Evolutionary conservation across 495 filamentous ascomycete species (phyloP).

Genomic region (Podospora bellae-mahoneyi): DNA sequence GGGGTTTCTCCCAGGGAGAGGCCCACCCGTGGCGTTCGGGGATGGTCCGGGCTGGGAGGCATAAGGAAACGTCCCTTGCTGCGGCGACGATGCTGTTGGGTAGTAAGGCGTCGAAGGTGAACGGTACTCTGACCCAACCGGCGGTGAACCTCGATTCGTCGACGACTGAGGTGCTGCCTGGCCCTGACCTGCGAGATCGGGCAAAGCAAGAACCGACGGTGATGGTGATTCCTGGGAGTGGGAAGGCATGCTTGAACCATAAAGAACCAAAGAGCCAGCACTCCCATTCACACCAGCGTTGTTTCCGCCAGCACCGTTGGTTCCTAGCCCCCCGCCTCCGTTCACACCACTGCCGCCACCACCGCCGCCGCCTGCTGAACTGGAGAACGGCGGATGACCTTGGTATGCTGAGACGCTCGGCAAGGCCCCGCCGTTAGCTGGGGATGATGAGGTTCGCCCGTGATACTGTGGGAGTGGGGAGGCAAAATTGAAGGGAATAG

Average conservation of each 20-base stretch:
- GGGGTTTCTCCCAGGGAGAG: conserved; percentile 22
- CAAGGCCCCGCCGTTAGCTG: conserved; percentile 30
- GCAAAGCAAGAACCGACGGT: conserved; percentile 16
- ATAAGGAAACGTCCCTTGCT: conserved; percentile 57
- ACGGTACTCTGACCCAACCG: background rate
- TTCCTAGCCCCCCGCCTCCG: conserved; percentile 3
- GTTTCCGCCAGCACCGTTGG: conserved; percentile 22
- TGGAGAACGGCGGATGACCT: conserved; percentile 31
- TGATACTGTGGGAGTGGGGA: conserved; percentile 19
- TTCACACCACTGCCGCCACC: too few species aligned
- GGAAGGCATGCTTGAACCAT: conserved; percentile 16
- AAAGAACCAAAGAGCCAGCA: conserved; percentile 17
- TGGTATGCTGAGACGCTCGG: conserved; percentile 31
- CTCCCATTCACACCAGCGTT: conserved; percentile 3
- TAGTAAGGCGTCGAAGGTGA: conserved; percentile 30
- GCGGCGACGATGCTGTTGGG: conserved; percentile 60
- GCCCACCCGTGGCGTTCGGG: conserved; percentile 4
- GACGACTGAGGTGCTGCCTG: background rate
- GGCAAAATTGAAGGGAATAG: conserved; percentile 23
- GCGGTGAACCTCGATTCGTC: background rate
- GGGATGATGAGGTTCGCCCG: conserved; percentile 35
- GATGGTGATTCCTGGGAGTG: conserved; percentile 24
- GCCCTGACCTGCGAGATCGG: conserved; percentile 9
- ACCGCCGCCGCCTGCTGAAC: conserved; percentile 30
- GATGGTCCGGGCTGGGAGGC: conserved; percentile 40